Base-by-base conservation (phyloP, 257 asterid species). In the Leptodermis oblonga region DNA sequence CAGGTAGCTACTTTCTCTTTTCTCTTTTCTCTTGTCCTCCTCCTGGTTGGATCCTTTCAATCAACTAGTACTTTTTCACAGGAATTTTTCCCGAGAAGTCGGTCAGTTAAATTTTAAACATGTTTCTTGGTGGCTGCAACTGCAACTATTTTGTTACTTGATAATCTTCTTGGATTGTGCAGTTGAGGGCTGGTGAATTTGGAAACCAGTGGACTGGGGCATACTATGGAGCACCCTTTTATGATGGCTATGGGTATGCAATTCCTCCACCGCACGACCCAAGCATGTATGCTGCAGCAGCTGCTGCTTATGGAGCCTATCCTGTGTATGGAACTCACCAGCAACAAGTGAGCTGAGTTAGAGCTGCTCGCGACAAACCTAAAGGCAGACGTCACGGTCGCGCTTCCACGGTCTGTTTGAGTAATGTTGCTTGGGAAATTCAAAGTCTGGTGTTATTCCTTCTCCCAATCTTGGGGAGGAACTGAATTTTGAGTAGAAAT, bases 301-400 rank as follows among this genome's bases (percentile, higher is more conserved):
- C 89, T 12, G 82, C 91, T 10, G 85, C 96, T 14, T 92, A 92
- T 58, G 97, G 96, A 18, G 81, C 89, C 25, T 90, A 93, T 73
- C 95, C 96, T 70, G 63, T 87, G 76, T 90, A 90, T 7, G 96
- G 94, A 23, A 80, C 88, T 65, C 97, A 82, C 80, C 99, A 90
- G 77, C 99, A 88, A 64, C 97, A 88, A 88, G 96, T 92, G 33
- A 90, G 83, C 92, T 90, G 85, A 89, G 46, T 41, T n/a, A 30
- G 62, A 36, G 7, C 30, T 12, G 26, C 17, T 33, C 10, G 26
- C 4, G 26, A 7, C 14, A 33, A n/a, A 60, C 64, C 0, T 23
- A 33, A 66, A 69, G 23, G 39, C 46, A 62, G 48, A 54, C 62
- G 48, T 46, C 14, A 39, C 17, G 25, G 20, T n/a, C 63, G 62